These are phyloP conservation scores for Cystobasidiopsis lactophilus DNA, from an alignment of 768 basidiomycete genomes.

Conservation along the genomic window DNA sequence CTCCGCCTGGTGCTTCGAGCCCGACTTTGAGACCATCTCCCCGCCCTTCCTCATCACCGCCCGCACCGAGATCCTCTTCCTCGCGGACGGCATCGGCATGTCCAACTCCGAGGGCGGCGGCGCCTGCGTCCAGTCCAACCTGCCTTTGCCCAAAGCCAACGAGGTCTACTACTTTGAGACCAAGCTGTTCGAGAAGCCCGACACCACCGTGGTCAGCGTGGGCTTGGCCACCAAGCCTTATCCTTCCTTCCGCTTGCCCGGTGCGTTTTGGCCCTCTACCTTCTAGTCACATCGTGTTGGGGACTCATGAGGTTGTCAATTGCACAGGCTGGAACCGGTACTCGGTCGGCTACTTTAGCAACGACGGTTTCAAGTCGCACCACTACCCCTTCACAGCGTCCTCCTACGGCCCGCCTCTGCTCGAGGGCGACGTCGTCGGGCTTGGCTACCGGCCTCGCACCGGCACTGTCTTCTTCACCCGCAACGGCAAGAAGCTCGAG, in stretches of 20 bases:
- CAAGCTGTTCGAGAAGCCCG: constrained; percentile 93
- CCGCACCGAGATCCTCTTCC: constrained; percentile 91
- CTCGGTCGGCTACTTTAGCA: constrained; percentile 81
- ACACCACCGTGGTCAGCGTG: constrained; percentile 64
- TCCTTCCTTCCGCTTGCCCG: constrained; percentile 60
- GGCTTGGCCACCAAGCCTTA: constrained; percentile 94
- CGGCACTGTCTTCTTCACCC: constrained; percentile 96
- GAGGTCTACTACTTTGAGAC: constrained; percentile 99
- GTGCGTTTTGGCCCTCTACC: constrained; percentile 7
- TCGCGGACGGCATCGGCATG: constrained; percentile 32
- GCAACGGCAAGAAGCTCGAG: constrained; percentile 89
- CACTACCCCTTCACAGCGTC: constrained; percentile 82
- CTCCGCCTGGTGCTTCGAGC: constrained; percentile 97
- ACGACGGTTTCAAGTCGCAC: constrained; percentile 82
- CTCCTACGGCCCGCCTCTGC: constrained; percentile 59
- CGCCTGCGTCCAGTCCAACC: constrained; percentile 85
- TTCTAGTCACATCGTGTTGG: not conserved
- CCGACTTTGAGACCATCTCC: constrained; percentile 74
- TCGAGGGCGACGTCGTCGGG: constrained; percentile 88
- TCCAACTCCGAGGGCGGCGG: constrained; percentile 72
- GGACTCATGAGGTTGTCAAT: not conserved
- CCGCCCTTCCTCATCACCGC: constrained; percentile 80
- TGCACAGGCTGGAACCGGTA: constrained; percentile 54
- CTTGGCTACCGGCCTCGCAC: constrained; percentile 88
- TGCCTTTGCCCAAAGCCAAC: constrained; percentile 89